phyloP scores from a whole-genome alignment of 2,329 filamentous ascomycete genomes.

The Colletotrichum gloeosporioides region DNA sequence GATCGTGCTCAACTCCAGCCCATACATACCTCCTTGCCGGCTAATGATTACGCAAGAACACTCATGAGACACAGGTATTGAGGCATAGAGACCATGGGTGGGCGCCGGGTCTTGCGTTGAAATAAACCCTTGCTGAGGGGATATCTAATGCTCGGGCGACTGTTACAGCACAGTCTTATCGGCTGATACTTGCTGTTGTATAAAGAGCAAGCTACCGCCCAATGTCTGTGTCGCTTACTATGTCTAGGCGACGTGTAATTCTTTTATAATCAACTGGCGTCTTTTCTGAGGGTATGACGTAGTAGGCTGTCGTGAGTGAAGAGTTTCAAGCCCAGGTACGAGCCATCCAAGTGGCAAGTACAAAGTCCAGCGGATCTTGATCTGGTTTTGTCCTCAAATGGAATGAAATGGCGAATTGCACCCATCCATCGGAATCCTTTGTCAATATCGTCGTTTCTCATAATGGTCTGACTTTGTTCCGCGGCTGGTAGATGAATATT shows the following conservation, averaged over 20 bases:
- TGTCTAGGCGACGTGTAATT: rapidly evolving
- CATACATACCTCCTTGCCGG: rapidly evolving
- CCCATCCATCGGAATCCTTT: rapidly evolving
- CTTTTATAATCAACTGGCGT: background rate
- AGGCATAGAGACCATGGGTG: too few species aligned
- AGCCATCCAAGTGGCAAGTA: background rate
- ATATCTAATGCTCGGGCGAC: too few species aligned
- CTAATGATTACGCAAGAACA: background rate
- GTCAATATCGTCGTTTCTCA: background rate
- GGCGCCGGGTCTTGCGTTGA: too few species aligned
- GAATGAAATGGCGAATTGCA: rapidly evolving
- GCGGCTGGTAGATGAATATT: background rate
- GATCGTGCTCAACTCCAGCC: background rate
- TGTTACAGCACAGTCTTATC: too few species aligned
- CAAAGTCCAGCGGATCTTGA: rapidly evolving
- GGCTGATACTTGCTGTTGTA: too few species aligned
- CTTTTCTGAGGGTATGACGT: too few species aligned
- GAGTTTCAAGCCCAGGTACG: background rate
- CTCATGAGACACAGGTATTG: too few species aligned
- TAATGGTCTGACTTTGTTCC: background rate
- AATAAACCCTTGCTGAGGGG: too few species aligned
- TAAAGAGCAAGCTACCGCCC: too few species aligned
- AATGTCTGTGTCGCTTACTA: too few species aligned
- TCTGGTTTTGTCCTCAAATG: background rate
- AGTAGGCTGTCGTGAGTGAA: too few species aligned